Evolutionary conservation across 169 alveolate genomes (phyloP).

Genomic region (Neospora caninum): DNA sequence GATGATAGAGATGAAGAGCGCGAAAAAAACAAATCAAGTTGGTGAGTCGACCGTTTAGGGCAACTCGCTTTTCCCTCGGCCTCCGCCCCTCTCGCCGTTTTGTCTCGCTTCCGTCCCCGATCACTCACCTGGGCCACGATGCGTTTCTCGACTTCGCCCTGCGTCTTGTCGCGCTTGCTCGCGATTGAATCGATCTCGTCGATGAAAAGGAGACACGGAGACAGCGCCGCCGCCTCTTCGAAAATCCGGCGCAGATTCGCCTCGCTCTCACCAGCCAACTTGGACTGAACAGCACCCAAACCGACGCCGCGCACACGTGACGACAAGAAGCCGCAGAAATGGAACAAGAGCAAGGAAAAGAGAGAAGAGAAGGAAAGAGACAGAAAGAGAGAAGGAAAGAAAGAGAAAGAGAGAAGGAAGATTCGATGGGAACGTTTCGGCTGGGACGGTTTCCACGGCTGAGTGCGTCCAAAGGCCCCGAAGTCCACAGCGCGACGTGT

Average conservation of each 20-base stretch:
- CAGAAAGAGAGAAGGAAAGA: background rate
- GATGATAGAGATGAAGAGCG: too few relatives aligned
- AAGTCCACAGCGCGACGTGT: too few relatives aligned
- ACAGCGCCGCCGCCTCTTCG: constrained; percentile 91
- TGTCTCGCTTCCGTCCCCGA: background rate
- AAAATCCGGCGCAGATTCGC: constrained; percentile 97
- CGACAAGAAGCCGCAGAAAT: constrained; percentile 2
- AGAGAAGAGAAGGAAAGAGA: background rate
- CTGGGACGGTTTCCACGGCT: too few relatives aligned
- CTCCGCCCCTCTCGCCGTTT: too few relatives aligned
- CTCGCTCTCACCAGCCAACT: constrained; percentile 99
- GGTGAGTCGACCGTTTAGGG: too few relatives aligned
- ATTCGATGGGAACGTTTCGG: background rate
- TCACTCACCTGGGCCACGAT: constrained; percentile 65
- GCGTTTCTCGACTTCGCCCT: constrained; percentile 55
- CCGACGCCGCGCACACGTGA: background rate
- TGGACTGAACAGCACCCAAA: constrained; percentile 65
- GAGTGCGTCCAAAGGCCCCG: too few relatives aligned
- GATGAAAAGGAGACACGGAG: constrained; percentile 98
- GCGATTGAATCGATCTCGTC: constrained; percentile 99
- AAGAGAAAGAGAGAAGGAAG: background rate
- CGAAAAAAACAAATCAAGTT: too few relatives aligned
- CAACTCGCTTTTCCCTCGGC: too few relatives aligned
- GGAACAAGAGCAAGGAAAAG: background rate
- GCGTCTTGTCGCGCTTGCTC: constrained; percentile 92